These are phyloP conservation scores for Xylaria sp. DNA, from an alignment of 2,329 filamentous ascomycete species.

Conservation along the genomic window DNA sequence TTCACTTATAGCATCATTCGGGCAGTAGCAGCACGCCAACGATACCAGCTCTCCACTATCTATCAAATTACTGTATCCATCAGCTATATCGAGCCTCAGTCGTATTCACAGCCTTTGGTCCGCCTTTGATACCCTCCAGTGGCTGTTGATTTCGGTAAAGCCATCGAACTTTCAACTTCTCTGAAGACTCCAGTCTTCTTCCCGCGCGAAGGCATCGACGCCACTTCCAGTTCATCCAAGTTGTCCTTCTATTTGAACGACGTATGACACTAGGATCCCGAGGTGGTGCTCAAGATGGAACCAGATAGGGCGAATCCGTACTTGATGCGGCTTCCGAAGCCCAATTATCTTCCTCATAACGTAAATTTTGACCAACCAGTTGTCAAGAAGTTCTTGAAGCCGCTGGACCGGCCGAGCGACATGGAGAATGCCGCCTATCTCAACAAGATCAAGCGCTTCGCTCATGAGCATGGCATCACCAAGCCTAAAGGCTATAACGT, in stretches of 20 bases:
- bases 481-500: conserved; percentile 88
- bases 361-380: conserved; percentile 60
- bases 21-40: neutral
- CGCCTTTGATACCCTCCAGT: neutral
- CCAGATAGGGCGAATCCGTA: conserved; percentile 56
- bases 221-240: neutral
- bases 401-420: conserved; percentile 61
- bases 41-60: neutral
- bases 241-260: neutral
- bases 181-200: neutral
- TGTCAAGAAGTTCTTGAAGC: conserved; percentile 62
- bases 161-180: neutral
- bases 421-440: conserved; percentile 66
- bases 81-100: neutral
- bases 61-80: neutral
- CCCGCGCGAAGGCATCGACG: neutral
- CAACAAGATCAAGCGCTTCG: conserved; percentile 66
- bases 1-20: neutral
- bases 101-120: neutral
- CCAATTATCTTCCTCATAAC: conserved; percentile 69
- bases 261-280: neutral
- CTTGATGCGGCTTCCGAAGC: conserved; percentile 64
- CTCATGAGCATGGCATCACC: conserved; percentile 74
- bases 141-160: neutral
- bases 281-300: conserved; percentile 49